A percentile compares a stretch with the other conserved stretches of the same genome.
phyloP scores from a whole-genome alignment of 2,329 filamentous ascomycete species.

The Periconia sp. region DNA sequence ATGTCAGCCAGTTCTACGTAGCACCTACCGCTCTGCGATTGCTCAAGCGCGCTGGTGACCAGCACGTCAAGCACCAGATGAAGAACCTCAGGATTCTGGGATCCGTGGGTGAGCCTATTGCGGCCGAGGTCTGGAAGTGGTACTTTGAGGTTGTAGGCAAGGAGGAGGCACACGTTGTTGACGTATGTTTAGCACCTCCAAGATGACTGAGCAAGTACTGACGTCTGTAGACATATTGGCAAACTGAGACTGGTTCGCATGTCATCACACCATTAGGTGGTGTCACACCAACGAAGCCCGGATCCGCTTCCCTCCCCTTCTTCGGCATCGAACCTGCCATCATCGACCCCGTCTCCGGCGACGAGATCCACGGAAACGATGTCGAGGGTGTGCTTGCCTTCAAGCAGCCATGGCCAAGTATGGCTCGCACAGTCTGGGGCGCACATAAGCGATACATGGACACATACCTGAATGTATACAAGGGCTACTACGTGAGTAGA shows the following conservation, averaged over 20 bases:
- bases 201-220: slow-evolving; percentile 15
- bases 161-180: slow-evolving; percentile 89
- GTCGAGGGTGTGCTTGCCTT: slow-evolving; percentile 96
- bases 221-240: slow-evolving; percentile 87
- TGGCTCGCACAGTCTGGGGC: slow-evolving; percentile 97
- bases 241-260: slow-evolving; percentile 97
- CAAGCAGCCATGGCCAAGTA: slow-evolving; percentile 98
- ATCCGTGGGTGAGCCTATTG: slow-evolving; percentile 96
- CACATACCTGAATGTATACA: slow-evolving; percentile 96
- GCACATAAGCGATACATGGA: slow-evolving; percentile 99
- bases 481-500: slow-evolving; percentile 88
- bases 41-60: slow-evolving; percentile 92
- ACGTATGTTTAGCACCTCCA: slow-evolving; percentile 67
- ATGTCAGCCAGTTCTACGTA: slow-evolving; percentile 97
- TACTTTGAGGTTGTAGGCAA: slow-evolving; percentile 95
- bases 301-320: slow-evolving; percentile 94
- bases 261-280: slow-evolving; percentile 93
- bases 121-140: slow-evolving; percentile 99
- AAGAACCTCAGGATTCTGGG: slow-evolving; percentile 87
- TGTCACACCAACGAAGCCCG: slow-evolving; percentile 94
- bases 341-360: slow-evolving; percentile 92
- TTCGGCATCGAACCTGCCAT: slow-evolving; percentile 98
- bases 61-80: slow-evolving; percentile 91
- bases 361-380: slow-evolving; percentile 93
- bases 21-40: slow-evolving; percentile 91